Evolutionary conservation across 108 stramenopile genomes (phyloP), one percentile per base, ranked within the genome.

Genomic region (Cyclotella distinguenda): DNA sequence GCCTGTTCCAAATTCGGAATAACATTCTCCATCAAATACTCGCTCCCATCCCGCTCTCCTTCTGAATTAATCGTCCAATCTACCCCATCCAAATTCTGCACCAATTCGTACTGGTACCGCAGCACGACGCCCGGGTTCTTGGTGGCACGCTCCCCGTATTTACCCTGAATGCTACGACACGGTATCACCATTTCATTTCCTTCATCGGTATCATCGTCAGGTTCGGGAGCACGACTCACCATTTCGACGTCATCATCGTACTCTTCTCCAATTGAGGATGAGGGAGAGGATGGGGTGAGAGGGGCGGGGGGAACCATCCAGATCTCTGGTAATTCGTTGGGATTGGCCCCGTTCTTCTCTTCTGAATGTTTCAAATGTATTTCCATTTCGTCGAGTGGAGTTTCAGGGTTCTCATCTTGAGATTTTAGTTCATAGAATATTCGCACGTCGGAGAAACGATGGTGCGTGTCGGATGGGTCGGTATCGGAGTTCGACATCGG

Each of bases 81-180:
- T 28, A 26, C 6, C 0, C 36, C 33, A 0, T 13, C 25, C 27
- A 51, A 21, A 59, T 73, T 57, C 51, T 43, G 39, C 35, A 40
- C 52, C 25, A 73, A 40, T 58, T 73, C 72, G 28, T 73, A 73
- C 39, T 44, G 57, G 25, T 64, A 64, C 5, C 57, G 35, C 12
- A 73, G 19, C 12, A 51, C 23, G n/a, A 64, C 48, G 13, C 72
- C 72, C 15, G 44, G 54, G 25, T 58, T 58, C 19, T 60, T 44
- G 11, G 39, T 28, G 22, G 33, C 6, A 21, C 56, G 38, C 27
- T 40, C 38, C 18, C 56, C 38, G 9, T 57, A 40, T 57, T 57
- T 36, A 9, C 35, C 38, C 39, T 57, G 56, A 8, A 57, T 38
- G n/a, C 21, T 28, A 23, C 56, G 38, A 36, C 56, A 39, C n/a